Base-by-base conservation (phyloP, 2,329 filamentous ascomycete species). In the Sarocladium kiliense region DNA sequence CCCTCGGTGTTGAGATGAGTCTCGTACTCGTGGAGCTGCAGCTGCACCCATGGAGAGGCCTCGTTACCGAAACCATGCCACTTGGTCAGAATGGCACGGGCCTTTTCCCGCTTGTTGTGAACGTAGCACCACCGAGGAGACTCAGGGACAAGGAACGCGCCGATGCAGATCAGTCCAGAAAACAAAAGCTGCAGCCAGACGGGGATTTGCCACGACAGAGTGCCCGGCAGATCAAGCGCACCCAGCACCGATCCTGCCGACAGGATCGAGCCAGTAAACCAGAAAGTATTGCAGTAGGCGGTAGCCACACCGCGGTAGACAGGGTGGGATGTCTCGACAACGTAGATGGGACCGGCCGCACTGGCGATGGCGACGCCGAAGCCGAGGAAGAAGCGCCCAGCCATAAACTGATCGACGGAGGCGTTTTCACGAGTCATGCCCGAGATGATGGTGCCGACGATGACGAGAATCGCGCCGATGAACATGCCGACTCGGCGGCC, bases 381-480 rank as follows among this genome's bases (percentile, higher is more conserved):
- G 54, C 83, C 83, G 2, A 86, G 76, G 19, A 86, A 66, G 67
- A 86, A 85, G 26, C 81, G 76, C n/a, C 81, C 81, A 42, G 75
- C 77, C 66, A 79, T 75, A 61, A 78, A 79, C 56, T 77, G 73
- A 10, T 66, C 66, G 57, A 62, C 16, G 6, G 49, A 53, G 16
- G 27, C 49, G 16, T 34, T 53, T 11, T 25, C 23, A 12, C 36
- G 50, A 2, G 50, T 41, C 21, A 19, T 25, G 36, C 50, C 50
- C 5, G 32, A 25, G 47, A 66, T 56, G 50, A 63, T 59, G 47
- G 64, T 63, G 36, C 65, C 65, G 42, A 75, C 57, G 51, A 79
- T 74, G 57, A 79, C 70, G 30, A 79, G 68, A 2, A 70, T 27
- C 2, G 74, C 69, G 14, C 77, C 76, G n/a, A 68, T 68, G 53